phyloP scores from a whole-genome alignment of 257 asterid species.

The Lavandula angustifolia region DNA sequence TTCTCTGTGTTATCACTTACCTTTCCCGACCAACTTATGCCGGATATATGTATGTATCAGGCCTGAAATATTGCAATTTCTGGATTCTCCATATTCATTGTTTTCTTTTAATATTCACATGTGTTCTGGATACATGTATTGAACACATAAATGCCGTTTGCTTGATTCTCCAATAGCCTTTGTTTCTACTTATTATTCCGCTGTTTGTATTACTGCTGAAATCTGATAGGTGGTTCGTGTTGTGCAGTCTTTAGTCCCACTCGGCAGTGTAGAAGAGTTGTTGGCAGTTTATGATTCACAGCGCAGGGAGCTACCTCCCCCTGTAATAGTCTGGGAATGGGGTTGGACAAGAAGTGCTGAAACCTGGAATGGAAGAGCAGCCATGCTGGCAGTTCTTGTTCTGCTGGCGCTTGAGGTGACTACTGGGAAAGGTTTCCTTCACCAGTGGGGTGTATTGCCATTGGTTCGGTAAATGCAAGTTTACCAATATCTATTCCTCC shows the following conservation, averaged over 20 bases:
- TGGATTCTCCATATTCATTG: constrained; percentile 8
- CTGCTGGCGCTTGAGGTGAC: constrained; percentile 85
- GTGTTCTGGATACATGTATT: background rate
- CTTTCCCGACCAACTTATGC: background rate
- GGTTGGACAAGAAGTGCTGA: constrained; percentile 99
- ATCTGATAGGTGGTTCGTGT: constrained; percentile 14
- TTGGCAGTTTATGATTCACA: constrained; percentile 95
- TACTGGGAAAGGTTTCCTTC: constrained; percentile 94
- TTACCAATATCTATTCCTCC: constrained; percentile 1
- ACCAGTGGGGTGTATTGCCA: constrained; percentile 91
- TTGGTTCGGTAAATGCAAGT: constrained; percentile 45
- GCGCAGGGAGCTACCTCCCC: constrained; percentile 94
- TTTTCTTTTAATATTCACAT: background rate
- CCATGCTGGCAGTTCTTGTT: constrained; percentile 91
- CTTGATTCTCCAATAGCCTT: background rate
- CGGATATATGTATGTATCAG: background rate
- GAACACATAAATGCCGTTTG: background rate
- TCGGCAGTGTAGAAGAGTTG: constrained; percentile 95
- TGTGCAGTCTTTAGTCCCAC: constrained; percentile 92
- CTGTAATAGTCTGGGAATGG: constrained; percentile 95
- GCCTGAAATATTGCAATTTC: background rate
- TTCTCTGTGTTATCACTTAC: background rate
- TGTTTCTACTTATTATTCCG: constrained; percentile 7
- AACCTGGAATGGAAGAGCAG: constrained; percentile 99
- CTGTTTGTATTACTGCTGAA: constrained; percentile 17